phyloP scores from a whole-genome alignment of 176 grass and related monocot genomes.

The Triticum timopheevii region DNA sequence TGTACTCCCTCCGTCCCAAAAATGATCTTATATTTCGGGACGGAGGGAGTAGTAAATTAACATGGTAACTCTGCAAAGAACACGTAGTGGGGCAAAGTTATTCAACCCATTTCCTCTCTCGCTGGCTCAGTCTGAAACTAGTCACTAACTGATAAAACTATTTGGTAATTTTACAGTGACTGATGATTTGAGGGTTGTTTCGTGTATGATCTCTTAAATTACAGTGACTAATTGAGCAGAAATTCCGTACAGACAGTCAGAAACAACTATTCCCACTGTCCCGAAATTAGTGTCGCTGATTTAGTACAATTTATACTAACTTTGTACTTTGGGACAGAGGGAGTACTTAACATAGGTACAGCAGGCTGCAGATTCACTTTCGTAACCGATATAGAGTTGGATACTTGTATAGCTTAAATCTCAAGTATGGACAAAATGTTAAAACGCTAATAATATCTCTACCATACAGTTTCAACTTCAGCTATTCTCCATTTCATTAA shows the following conservation, averaged over 20 bases:
- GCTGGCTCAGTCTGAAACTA: neutral
- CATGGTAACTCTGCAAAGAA: no score
- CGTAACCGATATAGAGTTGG: neutral
- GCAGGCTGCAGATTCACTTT: neutral
- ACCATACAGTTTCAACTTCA: neutral
- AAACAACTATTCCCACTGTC: neutral
- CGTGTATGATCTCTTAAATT: neutral
- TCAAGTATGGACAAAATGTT: neutral
- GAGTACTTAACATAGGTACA: neutral
- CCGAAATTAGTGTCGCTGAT: no score
- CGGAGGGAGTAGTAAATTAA: no score
- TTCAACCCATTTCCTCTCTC: neutral
- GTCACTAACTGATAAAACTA: neutral
- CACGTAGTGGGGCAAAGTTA: neutral
- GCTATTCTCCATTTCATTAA: constrained; percentile 27
- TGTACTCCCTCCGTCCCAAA: no score
- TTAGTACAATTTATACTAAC: no score
- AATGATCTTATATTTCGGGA: no score
- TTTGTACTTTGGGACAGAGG: no score
- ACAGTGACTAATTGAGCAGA: neutral
- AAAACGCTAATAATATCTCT: neutral
- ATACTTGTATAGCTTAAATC: neutral
- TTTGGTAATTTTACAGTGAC: neutral
- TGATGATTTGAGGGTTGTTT: neutral
- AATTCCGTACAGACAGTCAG: neutral